Evolutionary conservation across 2,329 filamentous ascomycete genomes (phyloP).

Genomic region (Pseudodiploospora longispora): DNA sequence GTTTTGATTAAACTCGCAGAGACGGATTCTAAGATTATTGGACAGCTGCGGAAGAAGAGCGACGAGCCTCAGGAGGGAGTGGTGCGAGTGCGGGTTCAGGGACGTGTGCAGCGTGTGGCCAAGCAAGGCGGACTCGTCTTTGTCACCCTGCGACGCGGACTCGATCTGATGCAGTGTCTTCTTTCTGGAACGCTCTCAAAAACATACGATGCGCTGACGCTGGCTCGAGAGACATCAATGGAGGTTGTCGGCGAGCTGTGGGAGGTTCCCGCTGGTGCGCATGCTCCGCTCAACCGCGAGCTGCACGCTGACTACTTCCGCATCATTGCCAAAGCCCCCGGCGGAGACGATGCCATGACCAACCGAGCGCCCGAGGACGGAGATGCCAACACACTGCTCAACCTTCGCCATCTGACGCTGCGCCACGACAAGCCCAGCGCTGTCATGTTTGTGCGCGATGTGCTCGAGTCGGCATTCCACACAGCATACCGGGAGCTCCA

Average conservation of each 20-base stretch:
- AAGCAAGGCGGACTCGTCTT: conserved; percentile 81
- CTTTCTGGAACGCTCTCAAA: conserved; percentile 69
- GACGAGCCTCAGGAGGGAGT: conserved; percentile 17
- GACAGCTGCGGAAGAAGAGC: conserved; percentile 46
- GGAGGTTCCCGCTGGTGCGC: conserved; percentile 65
- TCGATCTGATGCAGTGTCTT: conserved; percentile 71
- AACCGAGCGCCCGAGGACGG: conserved; percentile 52
- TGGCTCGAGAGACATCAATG: conserved; percentile 76
- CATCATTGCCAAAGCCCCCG: conserved; percentile 68
- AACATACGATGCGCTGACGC: conserved; percentile 77
- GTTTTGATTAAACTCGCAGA: conserved; percentile 21
- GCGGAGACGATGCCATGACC: conserved; percentile 82
- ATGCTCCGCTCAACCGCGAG: conserved; percentile 75
- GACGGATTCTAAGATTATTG: background rate
- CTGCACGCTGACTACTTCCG: conserved; percentile 82
- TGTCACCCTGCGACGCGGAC: conserved; percentile 74
- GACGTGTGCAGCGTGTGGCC: conserved; percentile 73
- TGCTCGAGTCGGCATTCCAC: conserved; percentile 71
- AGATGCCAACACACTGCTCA: conserved; percentile 56
- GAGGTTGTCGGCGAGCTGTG: conserved; percentile 74
- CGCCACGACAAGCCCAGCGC: conserved; percentile 75
- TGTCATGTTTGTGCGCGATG: conserved; percentile 76
- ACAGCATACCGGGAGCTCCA: conserved; percentile 65
- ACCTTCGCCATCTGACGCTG: conserved; percentile 74
- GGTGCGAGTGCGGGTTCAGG: conserved; percentile 64